phyloP scores from a whole-genome alignment of 352 stramenopile species.

The Phytopythium vexans region DNA sequence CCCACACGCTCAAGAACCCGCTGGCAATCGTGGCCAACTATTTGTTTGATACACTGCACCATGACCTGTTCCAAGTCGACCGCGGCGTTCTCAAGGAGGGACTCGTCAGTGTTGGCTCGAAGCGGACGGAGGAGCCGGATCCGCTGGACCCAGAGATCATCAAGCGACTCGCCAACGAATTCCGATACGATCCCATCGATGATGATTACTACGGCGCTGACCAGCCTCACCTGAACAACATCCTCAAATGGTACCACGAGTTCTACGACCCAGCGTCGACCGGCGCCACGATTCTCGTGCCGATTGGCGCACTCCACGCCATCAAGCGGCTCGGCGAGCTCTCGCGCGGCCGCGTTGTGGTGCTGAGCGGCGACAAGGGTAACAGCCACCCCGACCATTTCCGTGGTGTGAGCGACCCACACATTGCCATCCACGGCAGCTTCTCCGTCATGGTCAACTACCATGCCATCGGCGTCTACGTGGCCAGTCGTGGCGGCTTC shows the following conservation, averaged over 20 bases:
- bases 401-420: conserved; percentile 85
- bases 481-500: conserved; percentile 89
- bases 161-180: conserved; percentile 88
- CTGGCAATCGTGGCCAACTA: conserved; percentile 93
- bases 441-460: conserved; percentile 97
- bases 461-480: conserved; percentile 91
- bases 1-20: conserved; percentile 73
- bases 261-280: conserved; percentile 63
- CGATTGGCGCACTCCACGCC: conserved; percentile 85
- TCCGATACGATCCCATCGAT: conserved; percentile 82
- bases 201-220: conserved; percentile 80
- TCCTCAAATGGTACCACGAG: conserved; percentile 90
- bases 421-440: conserved; percentile 94
- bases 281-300: conserved; percentile 86
- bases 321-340: conserved; percentile 69
- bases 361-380: conserved; percentile 93
- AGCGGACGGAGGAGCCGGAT: conserved; percentile 60
- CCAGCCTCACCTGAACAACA: conserved; percentile 80
- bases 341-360: conserved; percentile 40
- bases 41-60: conserved; percentile 93
- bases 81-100: conserved; percentile 86
- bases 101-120: conserved; percentile 86
- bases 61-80: conserved; percentile 90
- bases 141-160: conserved; percentile 93
- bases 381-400: conserved; percentile 94